phyloP scores from a whole-genome alignment of 1,284 basidiomycete species.

The Ustilago esculenta region DNA sequence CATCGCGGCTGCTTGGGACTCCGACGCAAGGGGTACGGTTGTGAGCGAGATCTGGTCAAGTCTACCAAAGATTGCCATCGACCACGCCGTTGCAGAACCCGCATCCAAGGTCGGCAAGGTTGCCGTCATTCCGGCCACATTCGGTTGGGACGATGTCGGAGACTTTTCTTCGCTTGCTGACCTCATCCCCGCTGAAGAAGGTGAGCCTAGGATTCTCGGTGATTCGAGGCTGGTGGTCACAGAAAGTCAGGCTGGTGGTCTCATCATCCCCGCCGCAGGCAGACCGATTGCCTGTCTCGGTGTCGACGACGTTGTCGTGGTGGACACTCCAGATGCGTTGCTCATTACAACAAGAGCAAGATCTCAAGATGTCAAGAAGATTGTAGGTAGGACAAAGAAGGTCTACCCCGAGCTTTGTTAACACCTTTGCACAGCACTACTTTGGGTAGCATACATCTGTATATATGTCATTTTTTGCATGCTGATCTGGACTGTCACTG shows the following conservation, averaged over 20 bases:
- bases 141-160: constrained; percentile 67
- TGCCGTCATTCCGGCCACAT: constrained; percentile 66
- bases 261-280: constrained; percentile 62
- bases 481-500: no score
- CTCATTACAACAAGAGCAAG: constrained; percentile 65
- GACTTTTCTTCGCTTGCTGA: constrained; percentile 65
- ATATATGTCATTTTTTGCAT: not conserved
- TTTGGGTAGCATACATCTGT: not conserved
- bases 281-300: constrained; percentile 64
- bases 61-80: constrained; percentile 66
- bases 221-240: constrained; percentile 61
- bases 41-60: constrained; percentile 60
- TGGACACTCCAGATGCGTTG: constrained; percentile 65
- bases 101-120: constrained; percentile 64
- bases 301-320: constrained; percentile 66
- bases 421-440: no score
- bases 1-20: constrained; percentile 63
- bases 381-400: constrained; percentile 64
- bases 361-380: constrained; percentile 66
- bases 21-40: constrained; percentile 37
- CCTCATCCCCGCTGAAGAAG: constrained; percentile 65
- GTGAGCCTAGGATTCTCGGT: constrained; percentile 65
- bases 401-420: constrained; percentile 58
- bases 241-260: constrained; percentile 63
- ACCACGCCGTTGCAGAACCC: constrained; percentile 66